Percentiles rank a stretch among this genome's conserved stretches.
Conservation (phyloP, 163 green algal genomes). For the Chloroidium sp. region DNA sequence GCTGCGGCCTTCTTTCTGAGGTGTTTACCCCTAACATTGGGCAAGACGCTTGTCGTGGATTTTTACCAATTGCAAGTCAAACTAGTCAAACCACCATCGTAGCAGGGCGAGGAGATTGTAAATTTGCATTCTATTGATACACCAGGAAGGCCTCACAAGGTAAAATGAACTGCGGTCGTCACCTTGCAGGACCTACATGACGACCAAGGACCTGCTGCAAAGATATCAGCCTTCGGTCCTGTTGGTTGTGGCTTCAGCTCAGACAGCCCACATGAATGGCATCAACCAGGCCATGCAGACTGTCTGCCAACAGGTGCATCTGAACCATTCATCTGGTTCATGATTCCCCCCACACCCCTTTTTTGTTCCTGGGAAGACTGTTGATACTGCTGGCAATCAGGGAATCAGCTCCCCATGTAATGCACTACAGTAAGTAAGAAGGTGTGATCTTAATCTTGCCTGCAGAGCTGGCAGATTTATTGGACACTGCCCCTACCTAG, state of each 20-base stretch:
- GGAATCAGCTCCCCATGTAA: too few relatives aligned
- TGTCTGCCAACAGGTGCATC: not conserved
- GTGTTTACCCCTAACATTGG: too few relatives aligned
- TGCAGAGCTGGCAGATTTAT: not conserved
- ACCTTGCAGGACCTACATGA: not conserved
- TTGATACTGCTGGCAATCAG: too few relatives aligned
- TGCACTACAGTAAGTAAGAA: not conserved
- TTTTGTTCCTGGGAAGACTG: too few relatives aligned
- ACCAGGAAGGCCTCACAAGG: not conserved
- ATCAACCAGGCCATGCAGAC: conserved; percentile 3
- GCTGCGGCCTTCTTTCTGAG: too few relatives aligned
- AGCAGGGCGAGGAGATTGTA: too few relatives aligned
- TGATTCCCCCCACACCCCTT: too few relatives aligned
- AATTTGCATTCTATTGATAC: too few relatives aligned
- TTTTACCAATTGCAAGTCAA: not conserved
- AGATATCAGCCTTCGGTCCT: conserved; percentile 8
- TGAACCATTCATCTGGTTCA: too few relatives aligned
- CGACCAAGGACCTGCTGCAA: not conserved
- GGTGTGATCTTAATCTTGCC: not conserved
- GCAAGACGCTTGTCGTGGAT: too few relatives aligned
- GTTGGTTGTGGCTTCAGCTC: conserved; percentile 7
- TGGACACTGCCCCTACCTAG: not conserved
- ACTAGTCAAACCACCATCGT: not conserved
- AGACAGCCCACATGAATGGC: not conserved
- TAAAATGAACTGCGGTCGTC: conserved; percentile 11